These are phyloP conservation scores for Colletotrichum endophyticum DNA, from an alignment of 2,329 filamentous ascomycete species.

Conservation along the genomic window DNA sequence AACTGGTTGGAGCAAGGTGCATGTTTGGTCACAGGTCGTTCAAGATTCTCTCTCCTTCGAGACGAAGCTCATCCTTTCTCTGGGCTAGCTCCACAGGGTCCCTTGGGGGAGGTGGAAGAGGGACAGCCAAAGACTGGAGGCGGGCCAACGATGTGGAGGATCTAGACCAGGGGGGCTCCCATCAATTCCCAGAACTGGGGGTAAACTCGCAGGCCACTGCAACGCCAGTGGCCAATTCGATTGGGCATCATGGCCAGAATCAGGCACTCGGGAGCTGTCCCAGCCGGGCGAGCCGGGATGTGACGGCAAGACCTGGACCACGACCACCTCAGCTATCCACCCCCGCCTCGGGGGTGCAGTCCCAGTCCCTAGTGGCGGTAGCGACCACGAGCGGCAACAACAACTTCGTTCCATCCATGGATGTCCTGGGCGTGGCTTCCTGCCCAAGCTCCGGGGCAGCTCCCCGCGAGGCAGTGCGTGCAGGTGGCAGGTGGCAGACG, in stretches of 20 bases:
- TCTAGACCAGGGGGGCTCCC: neutral
- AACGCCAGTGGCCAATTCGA: neutral
- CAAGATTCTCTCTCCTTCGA: neutral
- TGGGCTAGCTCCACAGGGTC: neutral
- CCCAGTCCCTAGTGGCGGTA: neutral
- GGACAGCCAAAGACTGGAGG: neutral
- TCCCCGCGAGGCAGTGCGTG: conserved; percentile 17
- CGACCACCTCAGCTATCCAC: neutral
- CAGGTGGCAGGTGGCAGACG: neutral
- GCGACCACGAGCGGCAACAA: neutral
- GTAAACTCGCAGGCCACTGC: neutral
- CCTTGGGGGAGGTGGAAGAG: neutral
- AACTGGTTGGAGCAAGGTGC: neutral
- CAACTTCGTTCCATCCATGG: neutral
- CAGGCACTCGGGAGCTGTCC: neutral
- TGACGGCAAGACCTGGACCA: neutral
- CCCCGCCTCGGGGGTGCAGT: conserved; percentile 8
- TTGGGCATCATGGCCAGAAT: neutral
- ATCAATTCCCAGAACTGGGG: neutral
- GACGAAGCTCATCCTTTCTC: neutral
- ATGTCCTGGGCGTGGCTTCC: neutral
- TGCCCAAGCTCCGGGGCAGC: conserved; percentile 3
- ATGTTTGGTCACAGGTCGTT: neutral
- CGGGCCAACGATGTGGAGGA: neutral
- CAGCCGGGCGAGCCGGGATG: conserved; percentile 9